phyloP scores from a whole-genome alignment of 129 eudicot genomes.

The Kitagawia praeruptora region DNA sequence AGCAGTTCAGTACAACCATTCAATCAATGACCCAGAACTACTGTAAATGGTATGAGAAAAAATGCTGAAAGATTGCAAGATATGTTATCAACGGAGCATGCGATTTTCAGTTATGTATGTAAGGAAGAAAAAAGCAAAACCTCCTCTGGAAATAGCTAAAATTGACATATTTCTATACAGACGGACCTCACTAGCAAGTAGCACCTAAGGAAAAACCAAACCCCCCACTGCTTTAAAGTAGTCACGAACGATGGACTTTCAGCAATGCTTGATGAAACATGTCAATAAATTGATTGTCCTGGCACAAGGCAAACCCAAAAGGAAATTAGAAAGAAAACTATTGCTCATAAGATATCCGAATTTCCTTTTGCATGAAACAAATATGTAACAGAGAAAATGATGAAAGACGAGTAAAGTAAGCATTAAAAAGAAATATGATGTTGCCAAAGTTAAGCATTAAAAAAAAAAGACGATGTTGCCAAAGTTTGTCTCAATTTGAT shows the following conservation, averaged over 20 bases:
- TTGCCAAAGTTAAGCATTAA: background rate
- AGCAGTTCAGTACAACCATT: too few species aligned
- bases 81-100: too few species aligned
- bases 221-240: constrained; percentile 6
- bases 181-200: constrained; percentile 17
- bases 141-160: background rate
- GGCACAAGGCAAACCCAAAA: constrained; percentile 13
- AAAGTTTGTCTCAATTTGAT: background rate
- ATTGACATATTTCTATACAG: constrained; percentile 16
- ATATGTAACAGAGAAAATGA: too few species aligned
- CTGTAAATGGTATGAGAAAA: too few species aligned
- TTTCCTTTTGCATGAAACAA: too few species aligned
- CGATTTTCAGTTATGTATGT: too few species aligned
- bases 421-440: too few species aligned
- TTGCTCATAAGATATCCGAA: too few species aligned
- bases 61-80: too few species aligned
- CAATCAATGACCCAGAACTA: too few species aligned
- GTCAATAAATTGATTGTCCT: constrained; percentile 71
- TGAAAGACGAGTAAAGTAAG: too few species aligned
- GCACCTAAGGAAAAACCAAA: constrained; percentile 13
- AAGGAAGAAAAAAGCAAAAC: background rate
- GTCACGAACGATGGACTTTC: constrained; percentile 50
- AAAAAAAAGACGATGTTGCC: too few species aligned
- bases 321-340: background rate
- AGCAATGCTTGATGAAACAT: constrained; percentile 63